phyloP scores from a whole-genome alignment of 495 filamentous ascomycete genomes.

The Penicillium silybi region DNA sequence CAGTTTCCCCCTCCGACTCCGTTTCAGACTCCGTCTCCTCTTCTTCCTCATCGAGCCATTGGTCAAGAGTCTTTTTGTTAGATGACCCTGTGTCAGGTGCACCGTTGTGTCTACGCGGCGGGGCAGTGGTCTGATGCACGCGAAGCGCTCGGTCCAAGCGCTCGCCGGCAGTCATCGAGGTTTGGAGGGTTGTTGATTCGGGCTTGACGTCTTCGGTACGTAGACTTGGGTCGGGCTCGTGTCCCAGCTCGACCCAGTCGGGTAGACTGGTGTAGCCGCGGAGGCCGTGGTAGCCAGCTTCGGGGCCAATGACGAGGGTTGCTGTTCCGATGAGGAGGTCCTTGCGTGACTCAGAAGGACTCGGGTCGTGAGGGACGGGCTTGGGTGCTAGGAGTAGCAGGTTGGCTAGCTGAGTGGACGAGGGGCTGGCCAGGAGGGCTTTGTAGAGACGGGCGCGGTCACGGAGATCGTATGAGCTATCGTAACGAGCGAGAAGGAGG shows the following conservation, averaged over 20 bases:
- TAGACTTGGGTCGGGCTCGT: slow-evolving; percentile 74
- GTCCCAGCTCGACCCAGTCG: slow-evolving; percentile 75
- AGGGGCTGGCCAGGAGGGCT: slow-evolving; percentile 69
- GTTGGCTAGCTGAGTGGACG: slow-evolving; percentile 77
- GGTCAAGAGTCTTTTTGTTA: slow-evolving; percentile 72
- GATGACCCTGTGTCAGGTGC: slow-evolving; percentile 7
- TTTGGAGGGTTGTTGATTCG: slow-evolving; percentile 19
- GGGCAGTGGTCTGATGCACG: slow-evolving; percentile 30
- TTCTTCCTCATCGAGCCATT: slow-evolving; percentile 68
- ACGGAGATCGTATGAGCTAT: slow-evolving; percentile 89
- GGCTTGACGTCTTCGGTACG: slow-evolving; percentile 48
- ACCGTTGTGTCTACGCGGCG: slow-evolving; percentile 16
- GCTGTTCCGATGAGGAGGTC: slow-evolving; percentile 76
- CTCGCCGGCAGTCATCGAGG: slow-evolving; percentile 56
- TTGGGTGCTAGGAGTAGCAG: slow-evolving; percentile 91
- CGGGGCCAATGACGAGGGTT: slow-evolving; percentile 76
- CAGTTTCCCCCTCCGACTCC: slow-evolving; percentile 44
- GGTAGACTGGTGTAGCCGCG: slow-evolving; percentile 75
- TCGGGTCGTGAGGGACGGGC: slow-evolving; percentile 81
- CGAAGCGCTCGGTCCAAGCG: slow-evolving; percentile 56
- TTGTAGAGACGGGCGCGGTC: slow-evolving; percentile 87
- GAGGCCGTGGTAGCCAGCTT: slow-evolving; percentile 64
- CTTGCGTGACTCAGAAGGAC: slow-evolving; percentile 74
- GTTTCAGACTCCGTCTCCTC: slow-evolving; percentile 44
- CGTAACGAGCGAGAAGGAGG: slow-evolving; percentile 80